Base-by-base conservation (phyloP, 2,329 filamentous ascomycete genomes). In the Lachnellula arida region DNA sequence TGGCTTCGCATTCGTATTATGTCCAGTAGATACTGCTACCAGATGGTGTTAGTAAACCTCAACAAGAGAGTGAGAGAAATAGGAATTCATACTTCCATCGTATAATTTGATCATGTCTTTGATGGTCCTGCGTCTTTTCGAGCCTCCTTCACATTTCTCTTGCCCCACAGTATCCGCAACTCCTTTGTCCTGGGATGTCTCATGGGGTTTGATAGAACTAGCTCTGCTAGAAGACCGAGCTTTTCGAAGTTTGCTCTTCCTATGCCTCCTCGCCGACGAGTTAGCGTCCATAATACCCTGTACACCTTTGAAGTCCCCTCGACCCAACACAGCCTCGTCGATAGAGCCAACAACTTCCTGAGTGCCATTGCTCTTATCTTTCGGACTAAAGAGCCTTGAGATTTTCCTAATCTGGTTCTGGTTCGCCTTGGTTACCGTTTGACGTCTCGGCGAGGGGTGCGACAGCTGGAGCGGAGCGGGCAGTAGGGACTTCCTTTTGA, bases 81-180 rank as follows among this genome's bases (percentile, higher is more conserved):
- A 14, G 9, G 15, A n/a, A 11, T 56, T 46, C 57, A 37, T 56
- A 62, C 63, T 50, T 17, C 64, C 60, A 56, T 67, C 66, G 47
- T 60, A 67, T 46, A 66, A 58, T 28, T 39, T 56, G 22, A 68
- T 67, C 17, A 57, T 65, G 15, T 65, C 65, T 46, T 54, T 60
- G 19, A 67, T 62, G 12, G 57, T 55, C 23, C n/a, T 54, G 28
- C 19, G 40, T 22, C 46, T 55, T 32, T 56, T 60, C 47, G 51
- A 55, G 14, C 47, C 32, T 14, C 22, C 37, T 9, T 32, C 22
- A 7, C 14, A 2, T 15, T 34, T 46, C 4, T 22, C 44, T 23
- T 42, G 17, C 23, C 3, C 14, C n/a, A 32, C 19, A 17, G 34
- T 23, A 19, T 32, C 39, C n/a, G 23, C n/a, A 37, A 47, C 17